Base-by-base conservation (phyloP, 306 rosid species). In the Acacia crassicarpa region DNA sequence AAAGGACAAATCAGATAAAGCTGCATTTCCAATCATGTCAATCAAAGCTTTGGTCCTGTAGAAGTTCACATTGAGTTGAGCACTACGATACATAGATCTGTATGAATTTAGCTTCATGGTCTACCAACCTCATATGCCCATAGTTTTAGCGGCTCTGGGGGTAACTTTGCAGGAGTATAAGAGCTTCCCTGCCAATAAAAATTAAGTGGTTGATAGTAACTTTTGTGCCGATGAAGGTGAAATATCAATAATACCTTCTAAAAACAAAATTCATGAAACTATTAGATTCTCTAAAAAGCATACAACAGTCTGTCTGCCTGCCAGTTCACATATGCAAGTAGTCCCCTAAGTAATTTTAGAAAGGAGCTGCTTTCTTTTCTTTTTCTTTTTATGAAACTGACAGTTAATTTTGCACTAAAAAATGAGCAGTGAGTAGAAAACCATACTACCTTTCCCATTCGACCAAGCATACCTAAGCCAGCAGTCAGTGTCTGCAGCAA, bases 61-160 rank as follows among this genome's bases (percentile, higher is more conserved):
- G 30, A 25, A 62, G 20, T 74, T 82, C 25, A 25, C 11, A 76
- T 41, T 77, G 54, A 33, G 61, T 77, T 68, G 76, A 78, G 65
- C 56, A 70, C 72, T 66, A 54, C 27, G 19, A 62, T 20, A 74
- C 43, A 75, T 25, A 73, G 65, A 33, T 35, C 62, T 75, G 54
- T 22, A 78, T 75, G 46, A 41, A 22, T 6, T 11, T 54, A 35
- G 22, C 20, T 61, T 66, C 32, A 68, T 48, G 66, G 58, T 80
- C 46, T 51, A 87, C 86, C 25, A 76, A 95, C 99, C 98, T 96
- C 99, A 49, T 96, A 96, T 32, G 98, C 97, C 99, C 99, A 96
- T 84, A 96, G 33, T 83, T 86, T 91, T 77, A 96, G 92, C 25
- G 98, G 97, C 73, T 89, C 82, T 9, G 99, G 93, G 35, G 99